These are phyloP conservation scores for Globisporangium orthogonon DNA, from an alignment of 352 stramenopile species.

Conservation along the genomic window DNA sequence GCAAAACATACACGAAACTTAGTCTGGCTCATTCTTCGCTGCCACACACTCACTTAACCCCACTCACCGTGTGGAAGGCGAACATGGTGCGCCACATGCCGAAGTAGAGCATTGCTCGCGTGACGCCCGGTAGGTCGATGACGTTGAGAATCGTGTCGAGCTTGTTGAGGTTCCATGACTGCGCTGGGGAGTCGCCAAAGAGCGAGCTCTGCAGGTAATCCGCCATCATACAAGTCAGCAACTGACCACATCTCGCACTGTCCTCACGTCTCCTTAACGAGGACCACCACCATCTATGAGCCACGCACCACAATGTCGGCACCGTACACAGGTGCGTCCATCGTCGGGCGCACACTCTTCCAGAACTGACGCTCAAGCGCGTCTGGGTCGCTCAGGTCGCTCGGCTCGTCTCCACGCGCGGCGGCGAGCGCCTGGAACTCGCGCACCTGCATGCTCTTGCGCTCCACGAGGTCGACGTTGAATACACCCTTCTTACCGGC, in stretches of 20 bases:
- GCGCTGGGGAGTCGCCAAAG: slow-evolving; percentile 61
- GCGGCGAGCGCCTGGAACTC: slow-evolving; percentile 59
- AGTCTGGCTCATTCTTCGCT: background rate
- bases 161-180: slow-evolving; percentile 85
- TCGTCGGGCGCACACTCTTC: slow-evolving; percentile 78
- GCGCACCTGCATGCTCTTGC: slow-evolving; percentile 51
- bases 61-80: slow-evolving; percentile 82
- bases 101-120: slow-evolving; percentile 91
- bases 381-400: slow-evolving; percentile 21
- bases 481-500: slow-evolving; percentile 88
- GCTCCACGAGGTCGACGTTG: slow-evolving; percentile 87
- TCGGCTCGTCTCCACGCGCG: slow-evolving; percentile 16
- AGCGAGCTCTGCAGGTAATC: slow-evolving; percentile 48
- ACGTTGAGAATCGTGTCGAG: slow-evolving; percentile 83
- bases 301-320: slow-evolving; percentile 79
- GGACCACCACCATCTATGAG: no score
- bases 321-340: slow-evolving; percentile 87
- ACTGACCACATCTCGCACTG: no score
- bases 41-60: background rate
- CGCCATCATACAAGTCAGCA: background rate
- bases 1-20: background rate
- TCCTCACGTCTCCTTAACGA: no score
- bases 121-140: slow-evolving; percentile 85
- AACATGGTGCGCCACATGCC: slow-evolving; percentile 94
- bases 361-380: slow-evolving; percentile 83